Evolutionary conservation across 2,329 filamentous ascomycete species (phyloP), one percentile per base, ranked within the genome.

Genomic region (Ophiostoma australiae): DNA sequence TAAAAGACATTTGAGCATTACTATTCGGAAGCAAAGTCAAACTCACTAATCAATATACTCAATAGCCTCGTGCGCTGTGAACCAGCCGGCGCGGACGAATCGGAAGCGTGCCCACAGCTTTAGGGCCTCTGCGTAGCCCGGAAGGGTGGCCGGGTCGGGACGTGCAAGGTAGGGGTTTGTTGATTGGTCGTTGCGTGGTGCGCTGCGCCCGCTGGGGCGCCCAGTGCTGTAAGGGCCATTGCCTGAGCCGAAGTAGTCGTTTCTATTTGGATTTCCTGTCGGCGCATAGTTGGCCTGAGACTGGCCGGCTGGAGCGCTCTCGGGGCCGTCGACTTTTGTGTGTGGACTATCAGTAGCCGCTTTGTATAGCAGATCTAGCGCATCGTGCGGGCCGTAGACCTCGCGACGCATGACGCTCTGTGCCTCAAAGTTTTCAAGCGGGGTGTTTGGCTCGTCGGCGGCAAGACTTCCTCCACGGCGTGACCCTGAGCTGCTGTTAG

Each of bases 31-130:
- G 13, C 6, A 17, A 7, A 10, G 15, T 20, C 39, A 35, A 6
- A 81, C 88, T 77, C 85, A 92, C 90, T 98, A 98, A 78, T 94
- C 90, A 74, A 99, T 92, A 77, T 98, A 98, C 63, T 90, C 89
- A 79, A 98, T 94, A 31, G 93, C 94, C 80, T 99, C 95, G 74
- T 91, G 89, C 0, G 94, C 91, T 0, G 93, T 97, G 79, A 99
- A 95, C 94, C 94, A 98, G 11, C 95, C 95, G 10, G 93, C 93
- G 70, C 93, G 89, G n/a, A 98, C 94, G 78, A 98, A 98, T 63
- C 94, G 90, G 78, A 97, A 94, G 74, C 93, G 86, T 1, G 90
- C 89, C 95, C 95, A 99, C n/a, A 93, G 91, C 76, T 88, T 89
- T 72, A 97, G 81, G 0, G 94, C 94, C 72, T 91, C 87, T 61